These are phyloP conservation scores for Epichloe glyceriae DNA, from an alignment of 2,329 filamentous ascomycete genomes.

Conservation along the genomic window DNA sequence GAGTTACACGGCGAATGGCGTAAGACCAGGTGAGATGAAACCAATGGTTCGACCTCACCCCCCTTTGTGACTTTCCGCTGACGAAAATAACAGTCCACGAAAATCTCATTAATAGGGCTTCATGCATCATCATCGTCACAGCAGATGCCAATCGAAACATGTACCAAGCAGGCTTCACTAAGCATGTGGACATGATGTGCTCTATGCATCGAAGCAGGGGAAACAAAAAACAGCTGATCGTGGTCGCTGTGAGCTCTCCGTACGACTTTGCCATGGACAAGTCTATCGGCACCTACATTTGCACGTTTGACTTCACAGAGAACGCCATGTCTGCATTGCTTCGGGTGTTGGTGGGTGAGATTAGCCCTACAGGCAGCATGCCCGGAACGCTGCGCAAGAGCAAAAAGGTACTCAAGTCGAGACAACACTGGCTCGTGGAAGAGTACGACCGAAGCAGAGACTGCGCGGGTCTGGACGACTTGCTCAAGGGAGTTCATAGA, in stretches of 20 bases:
- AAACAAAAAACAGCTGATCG: conserved; percentile 79
- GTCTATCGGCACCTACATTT: conserved; percentile 81
- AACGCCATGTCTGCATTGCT: conserved; percentile 77
- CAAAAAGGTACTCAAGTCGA: conserved; percentile 76
- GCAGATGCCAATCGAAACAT: conserved; percentile 89
- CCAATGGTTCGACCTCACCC: too few species aligned
- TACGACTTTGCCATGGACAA: conserved; percentile 95
- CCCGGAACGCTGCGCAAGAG: conserved; percentile 72
- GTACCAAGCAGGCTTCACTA: conserved; percentile 89
- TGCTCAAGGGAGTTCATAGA: conserved; percentile 59
- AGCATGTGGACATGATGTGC: conserved; percentile 93
- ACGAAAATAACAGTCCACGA: conserved; percentile 53
- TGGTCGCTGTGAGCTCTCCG: conserved; percentile 85
- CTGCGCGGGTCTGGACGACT: conserved; percentile 55
- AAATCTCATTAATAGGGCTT: conserved; percentile 77
- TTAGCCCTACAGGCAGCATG: conserved; percentile 43
- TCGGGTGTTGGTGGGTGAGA: conserved; percentile 70
- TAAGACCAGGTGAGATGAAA: conserved; percentile 50
- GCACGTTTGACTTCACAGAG: conserved; percentile 93
- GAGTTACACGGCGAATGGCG: conserved; percentile 87
- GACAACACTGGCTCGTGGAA: conserved; percentile 91
- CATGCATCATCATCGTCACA: conserved; percentile 79
- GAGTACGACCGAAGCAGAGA: conserved; percentile 74
- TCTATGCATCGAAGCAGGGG: conserved; percentile 64
- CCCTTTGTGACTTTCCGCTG: conserved; percentile 5